Evolutionary conservation across 495 filamentous ascomycete genomes (phyloP).

Genomic region (Podospora fimiseda): DNA sequence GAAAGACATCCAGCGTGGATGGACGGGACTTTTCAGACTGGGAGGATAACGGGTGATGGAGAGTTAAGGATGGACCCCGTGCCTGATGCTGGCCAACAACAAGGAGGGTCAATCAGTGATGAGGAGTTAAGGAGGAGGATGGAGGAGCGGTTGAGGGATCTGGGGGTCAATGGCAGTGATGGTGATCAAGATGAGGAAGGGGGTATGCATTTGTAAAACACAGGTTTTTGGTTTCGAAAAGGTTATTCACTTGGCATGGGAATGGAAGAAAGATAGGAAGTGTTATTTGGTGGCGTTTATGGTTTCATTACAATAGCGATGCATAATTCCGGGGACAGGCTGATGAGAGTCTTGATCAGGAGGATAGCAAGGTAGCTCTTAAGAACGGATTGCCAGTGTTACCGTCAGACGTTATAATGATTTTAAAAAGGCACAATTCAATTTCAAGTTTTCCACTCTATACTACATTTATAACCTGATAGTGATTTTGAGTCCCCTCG

Average conservation of each 20-base stretch:
- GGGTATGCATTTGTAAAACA: conserved; percentile 60
- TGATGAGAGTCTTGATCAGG: no score
- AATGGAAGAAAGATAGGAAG: not conserved
- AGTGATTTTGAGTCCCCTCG: no score
- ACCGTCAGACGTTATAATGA: no score
- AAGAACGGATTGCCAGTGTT: no score
- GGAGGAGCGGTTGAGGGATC: conserved; percentile 39
- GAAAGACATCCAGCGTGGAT: conserved; percentile 38
- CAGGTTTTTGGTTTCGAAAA: conserved; percentile 1
- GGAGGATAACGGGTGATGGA: conserved; percentile 38
- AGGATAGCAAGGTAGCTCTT: no score
- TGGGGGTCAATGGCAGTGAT: no score
- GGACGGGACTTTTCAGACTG: conserved; percentile 52
- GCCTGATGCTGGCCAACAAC: conserved; percentile 6
- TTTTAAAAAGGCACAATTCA: no score
- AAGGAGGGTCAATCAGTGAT: conserved; percentile 36
- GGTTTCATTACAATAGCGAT: no score
- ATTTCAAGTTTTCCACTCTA: no score
- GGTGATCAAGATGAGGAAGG: conserved; percentile 44
- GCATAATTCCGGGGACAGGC: no score
- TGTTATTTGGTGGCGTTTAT: not conserved
- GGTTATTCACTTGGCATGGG: no score
- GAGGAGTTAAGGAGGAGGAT: conserved; percentile 41
- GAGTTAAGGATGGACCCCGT: conserved; percentile 31
- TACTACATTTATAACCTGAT: no score